Conservation (phyloP, 495 filamentous ascomycete genomes). For the Trichoderma parareesei region DNA sequence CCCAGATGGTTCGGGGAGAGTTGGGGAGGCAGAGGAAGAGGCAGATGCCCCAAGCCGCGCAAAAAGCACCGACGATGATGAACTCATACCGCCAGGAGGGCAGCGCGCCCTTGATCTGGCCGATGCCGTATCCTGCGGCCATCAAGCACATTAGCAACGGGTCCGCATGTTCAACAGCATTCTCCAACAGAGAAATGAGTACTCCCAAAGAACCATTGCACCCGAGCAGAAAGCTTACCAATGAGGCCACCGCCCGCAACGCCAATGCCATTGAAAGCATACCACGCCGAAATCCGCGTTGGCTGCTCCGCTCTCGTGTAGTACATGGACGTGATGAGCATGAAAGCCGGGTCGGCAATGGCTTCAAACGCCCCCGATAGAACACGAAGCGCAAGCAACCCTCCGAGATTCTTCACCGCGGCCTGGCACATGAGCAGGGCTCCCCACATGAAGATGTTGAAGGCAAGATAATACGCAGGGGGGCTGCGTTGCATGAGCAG, state of each 20-base stretch:
- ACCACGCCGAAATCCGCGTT: constrained; percentile 44
- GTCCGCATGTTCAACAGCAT: background rate
- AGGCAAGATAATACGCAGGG: constrained; percentile 23
- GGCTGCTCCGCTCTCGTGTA: constrained; percentile 31
- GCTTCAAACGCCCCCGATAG: constrained; percentile 46
- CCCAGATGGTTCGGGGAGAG: constrained; percentile 20
- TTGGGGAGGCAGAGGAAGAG: constrained; percentile 27
- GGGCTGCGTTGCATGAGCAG: constrained; percentile 24
- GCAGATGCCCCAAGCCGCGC: constrained; percentile 22
- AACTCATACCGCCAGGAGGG: constrained; percentile 35
- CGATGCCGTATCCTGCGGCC: constrained; percentile 35
- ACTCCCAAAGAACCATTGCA: background rate
- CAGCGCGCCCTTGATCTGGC: constrained; percentile 33
- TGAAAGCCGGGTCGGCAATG: constrained; percentile 32
- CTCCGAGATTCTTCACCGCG: constrained; percentile 56
- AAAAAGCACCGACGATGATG: constrained; percentile 27
- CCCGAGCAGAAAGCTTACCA: constrained; percentile 20
- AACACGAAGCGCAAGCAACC: constrained; percentile 55
- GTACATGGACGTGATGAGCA: constrained; percentile 28
- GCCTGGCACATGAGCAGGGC: constrained; percentile 43
- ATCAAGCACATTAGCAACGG: constrained; percentile 14
- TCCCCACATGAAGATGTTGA: constrained; percentile 20
- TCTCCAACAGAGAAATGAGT: background rate
- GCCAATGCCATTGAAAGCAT: constrained; percentile 50
- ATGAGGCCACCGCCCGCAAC: constrained; percentile 52